Conservation (phyloP, 2,329 filamentous ascomycete species). For the Cytospora piceicola region DNA sequence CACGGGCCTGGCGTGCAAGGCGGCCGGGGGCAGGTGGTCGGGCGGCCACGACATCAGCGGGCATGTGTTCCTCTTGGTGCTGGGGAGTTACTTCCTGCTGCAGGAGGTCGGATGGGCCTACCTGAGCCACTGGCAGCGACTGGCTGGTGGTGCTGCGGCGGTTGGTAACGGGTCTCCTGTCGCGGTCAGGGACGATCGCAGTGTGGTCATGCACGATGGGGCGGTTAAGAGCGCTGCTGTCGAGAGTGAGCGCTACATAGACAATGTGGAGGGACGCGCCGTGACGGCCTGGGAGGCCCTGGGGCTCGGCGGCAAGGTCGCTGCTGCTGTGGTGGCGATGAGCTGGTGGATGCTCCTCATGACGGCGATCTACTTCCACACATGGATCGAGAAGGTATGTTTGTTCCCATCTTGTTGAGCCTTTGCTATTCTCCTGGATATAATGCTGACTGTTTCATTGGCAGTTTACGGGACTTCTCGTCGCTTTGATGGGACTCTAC, state of each 20-base stretch:
- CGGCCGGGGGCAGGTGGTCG: slow-evolving; percentile 79
- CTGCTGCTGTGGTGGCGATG: slow-evolving; percentile 66
- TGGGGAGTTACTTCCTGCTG: slow-evolving; percentile 79
- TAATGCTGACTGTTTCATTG: neutral
- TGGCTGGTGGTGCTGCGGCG: slow-evolving; percentile 26
- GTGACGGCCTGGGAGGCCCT: slow-evolving; percentile 38
- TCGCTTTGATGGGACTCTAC: slow-evolving; percentile 53
- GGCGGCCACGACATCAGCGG: slow-evolving; percentile 98
- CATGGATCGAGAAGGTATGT: slow-evolving; percentile 93
- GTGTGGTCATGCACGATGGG: slow-evolving; percentile 68
- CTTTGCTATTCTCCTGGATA: neutral
- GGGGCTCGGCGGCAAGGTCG: slow-evolving; percentile 58
- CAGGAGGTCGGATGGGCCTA: slow-evolving; percentile 74
- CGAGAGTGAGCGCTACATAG: slow-evolving; percentile 43
- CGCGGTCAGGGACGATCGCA: slow-evolving; percentile 60
- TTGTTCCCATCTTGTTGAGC: slow-evolving; percentile 32
- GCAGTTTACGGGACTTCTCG: slow-evolving; percentile 58
- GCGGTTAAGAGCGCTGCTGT: slow-evolving; percentile 63
- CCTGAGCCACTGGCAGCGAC: slow-evolving; percentile 45
- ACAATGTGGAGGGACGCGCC: neutral
- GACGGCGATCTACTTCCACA: slow-evolving; percentile 98
- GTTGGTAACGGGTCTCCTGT: slow-evolving; percentile 32
- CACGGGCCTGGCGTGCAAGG: slow-evolving; percentile 80
- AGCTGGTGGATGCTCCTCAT: slow-evolving; percentile 97
- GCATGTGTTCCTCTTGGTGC: slow-evolving; percentile 88